These are phyloP conservation scores for Aethionema arabicum DNA, from an alignment of 345 rosid genomes.

Conservation along the genomic window DNA sequence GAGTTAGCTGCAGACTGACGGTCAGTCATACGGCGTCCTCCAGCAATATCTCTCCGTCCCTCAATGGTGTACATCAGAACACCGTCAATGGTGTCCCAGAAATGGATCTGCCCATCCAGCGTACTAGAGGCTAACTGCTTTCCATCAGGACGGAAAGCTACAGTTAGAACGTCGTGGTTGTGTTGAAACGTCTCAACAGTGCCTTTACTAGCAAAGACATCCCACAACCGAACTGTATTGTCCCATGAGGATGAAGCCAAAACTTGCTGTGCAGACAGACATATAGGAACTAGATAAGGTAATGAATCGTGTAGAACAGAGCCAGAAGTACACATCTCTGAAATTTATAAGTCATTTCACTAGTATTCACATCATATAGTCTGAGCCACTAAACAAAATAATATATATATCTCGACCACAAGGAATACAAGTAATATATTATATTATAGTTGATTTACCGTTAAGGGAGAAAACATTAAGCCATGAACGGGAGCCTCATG, in stretches of 20 bases:
- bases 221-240: slow-evolving; percentile 87
- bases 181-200: slow-evolving; percentile 82
- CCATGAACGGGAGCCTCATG: slow-evolving; percentile 99
- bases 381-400: slow-evolving; percentile 2
- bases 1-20: slow-evolving; percentile 93
- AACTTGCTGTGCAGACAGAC: slow-evolving; percentile 32
- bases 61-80: slow-evolving; percentile 86
- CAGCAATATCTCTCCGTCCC: slow-evolving; percentile 95
- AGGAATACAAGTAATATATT: background rate
- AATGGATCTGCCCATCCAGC: slow-evolving; percentile 91
- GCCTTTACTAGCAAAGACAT: slow-evolving; percentile 91
- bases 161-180: slow-evolving; percentile 86
- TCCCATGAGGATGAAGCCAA: slow-evolving; percentile 99
- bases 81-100: slow-evolving; percentile 96
- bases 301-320: slow-evolving; percentile 4
- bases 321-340: slow-evolving; percentile 6
- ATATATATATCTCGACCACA: background rate
- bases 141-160: slow-evolving; percentile 94
- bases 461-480: slow-evolving; percentile 78
- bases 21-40: slow-evolving; percentile 90
- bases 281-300: slow-evolving; percentile 9
- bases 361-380: slow-evolving; percentile 7
- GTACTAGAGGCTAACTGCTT: slow-evolving; percentile 88
- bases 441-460: slow-evolving; percentile 49
- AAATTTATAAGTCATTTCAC: background rate